phyloP scores from a whole-genome alignment of 768 basidiomycete species.

The Russula ochroleuca region DNA sequence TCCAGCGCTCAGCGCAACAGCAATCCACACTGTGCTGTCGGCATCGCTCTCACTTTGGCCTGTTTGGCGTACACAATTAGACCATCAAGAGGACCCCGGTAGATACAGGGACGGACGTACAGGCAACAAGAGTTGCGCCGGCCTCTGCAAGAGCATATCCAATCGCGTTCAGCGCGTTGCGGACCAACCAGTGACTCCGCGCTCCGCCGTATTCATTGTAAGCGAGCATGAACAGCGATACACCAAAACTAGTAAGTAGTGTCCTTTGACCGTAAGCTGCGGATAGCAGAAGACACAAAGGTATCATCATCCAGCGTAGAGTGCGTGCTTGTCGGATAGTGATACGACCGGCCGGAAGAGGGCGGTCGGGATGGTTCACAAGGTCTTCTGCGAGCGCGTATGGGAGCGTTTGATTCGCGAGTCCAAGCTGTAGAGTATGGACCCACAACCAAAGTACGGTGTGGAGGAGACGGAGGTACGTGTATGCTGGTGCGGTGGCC shows the following conservation, averaged over 20 bases:
- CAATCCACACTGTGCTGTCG: conserved; percentile 33
- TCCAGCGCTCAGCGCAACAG: conserved; percentile 37
- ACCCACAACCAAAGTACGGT: conserved; percentile 34
- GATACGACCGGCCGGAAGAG: conserved; percentile 35
- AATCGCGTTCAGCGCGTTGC: conserved; percentile 37
- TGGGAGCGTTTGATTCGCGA: conserved; percentile 34
- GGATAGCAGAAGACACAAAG: conserved; percentile 31
- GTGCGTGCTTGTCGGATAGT: conserved; percentile 23
- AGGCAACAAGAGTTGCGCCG: conserved; percentile 38
- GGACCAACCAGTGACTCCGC: conserved; percentile 35
- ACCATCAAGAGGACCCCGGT: neutral
- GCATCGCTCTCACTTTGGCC: conserved; percentile 24
- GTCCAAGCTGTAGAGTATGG: conserved; percentile 33
- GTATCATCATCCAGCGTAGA: conserved; percentile 34
- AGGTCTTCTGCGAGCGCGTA: conserved; percentile 31
- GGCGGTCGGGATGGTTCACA: conserved; percentile 34
- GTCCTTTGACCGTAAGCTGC: conserved; percentile 24
- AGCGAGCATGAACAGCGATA: conserved; percentile 26
- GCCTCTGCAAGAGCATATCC: conserved; percentile 39
- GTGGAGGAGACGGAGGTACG: conserved; percentile 14
- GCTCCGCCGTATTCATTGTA: conserved; percentile 32
- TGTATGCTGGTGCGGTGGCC: conserved; percentile 22
- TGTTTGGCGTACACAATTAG: neutral
- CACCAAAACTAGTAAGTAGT: conserved; percentile 23
- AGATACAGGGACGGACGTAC: conserved; percentile 31